phyloP scores from a whole-genome alignment of 2,329 filamentous ascomycete genomes.

The Iodosphaeria phyllophila region DNA sequence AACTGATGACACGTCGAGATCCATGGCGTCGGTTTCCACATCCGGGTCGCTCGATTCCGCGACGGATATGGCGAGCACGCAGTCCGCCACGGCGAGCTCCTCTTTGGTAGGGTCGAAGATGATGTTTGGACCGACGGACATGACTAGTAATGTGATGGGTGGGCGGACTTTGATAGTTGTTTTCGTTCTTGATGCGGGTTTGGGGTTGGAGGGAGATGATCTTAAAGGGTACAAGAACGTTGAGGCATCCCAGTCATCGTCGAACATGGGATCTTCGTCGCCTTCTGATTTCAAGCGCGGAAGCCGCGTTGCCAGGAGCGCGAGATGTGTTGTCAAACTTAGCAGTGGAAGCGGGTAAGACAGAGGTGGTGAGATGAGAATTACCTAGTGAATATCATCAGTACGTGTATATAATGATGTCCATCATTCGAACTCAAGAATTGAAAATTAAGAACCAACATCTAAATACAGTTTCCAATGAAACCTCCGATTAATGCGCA shows the following conservation, averaged over 20 bases:
- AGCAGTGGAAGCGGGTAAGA: constrained; percentile 88
- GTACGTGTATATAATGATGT: constrained; percentile 1
- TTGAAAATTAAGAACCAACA: constrained; percentile 14
- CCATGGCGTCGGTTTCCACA: constrained; percentile 14
- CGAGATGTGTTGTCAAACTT: constrained; percentile 83
- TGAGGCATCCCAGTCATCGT: constrained; percentile 90
- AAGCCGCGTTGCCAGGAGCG: constrained; percentile 70
- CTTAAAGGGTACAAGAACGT: constrained; percentile 56
- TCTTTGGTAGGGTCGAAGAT: constrained; percentile 87
- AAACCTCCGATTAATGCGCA: constrained; percentile 80
- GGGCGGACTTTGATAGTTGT: constrained; percentile 27
- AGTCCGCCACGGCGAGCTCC: constrained; percentile 84
- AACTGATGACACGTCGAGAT: constrained; percentile 24
- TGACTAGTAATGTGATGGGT: constrained; percentile 78
- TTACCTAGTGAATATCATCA: constrained; percentile 48
- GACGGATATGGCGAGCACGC: constrained; percentile 71
- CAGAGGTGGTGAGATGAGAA: constrained; percentile 80
- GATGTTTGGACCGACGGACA: constrained; percentile 70
- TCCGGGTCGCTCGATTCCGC: constrained; percentile 20
- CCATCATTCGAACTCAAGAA: not conserved
- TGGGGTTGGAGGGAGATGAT: constrained; percentile 9
- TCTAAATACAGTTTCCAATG: constrained; percentile 96
- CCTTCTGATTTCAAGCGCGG: constrained; percentile 72
- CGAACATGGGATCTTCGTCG: constrained; percentile 93
- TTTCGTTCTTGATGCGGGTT: constrained; percentile 7